Percentiles rank a stretch among this genome's conserved stretches.
Conservation (phyloP, 257 asterid species). For the Petunia secreta region DNA sequence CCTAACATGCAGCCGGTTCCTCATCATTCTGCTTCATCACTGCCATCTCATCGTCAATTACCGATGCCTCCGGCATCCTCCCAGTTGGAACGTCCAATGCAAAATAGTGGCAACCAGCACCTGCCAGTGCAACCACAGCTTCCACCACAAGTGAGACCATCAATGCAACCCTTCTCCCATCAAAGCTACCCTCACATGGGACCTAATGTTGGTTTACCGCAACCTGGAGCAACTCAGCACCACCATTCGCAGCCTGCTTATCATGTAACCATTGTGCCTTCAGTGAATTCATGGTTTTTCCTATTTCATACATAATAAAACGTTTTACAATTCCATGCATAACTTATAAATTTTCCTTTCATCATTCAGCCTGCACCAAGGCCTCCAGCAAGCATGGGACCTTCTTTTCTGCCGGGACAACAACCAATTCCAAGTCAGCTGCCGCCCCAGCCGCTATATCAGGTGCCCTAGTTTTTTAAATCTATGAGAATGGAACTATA, state of each 20-base stretch:
- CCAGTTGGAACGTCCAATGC: constrained; percentile 70
- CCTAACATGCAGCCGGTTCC: constrained; percentile 60
- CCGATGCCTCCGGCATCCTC: constrained; percentile 56
- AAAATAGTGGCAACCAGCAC: constrained; percentile 59
- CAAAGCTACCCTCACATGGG: constrained; percentile 78
- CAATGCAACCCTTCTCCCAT: constrained; percentile 62
- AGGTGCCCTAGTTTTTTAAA: constrained; percentile 49
- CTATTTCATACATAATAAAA: neutral
- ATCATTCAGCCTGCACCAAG: constrained; percentile 65
- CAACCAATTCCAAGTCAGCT: constrained; percentile 66
- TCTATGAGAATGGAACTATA: constrained; percentile 19
- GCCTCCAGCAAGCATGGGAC: constrained; percentile 67
- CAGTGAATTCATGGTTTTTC: neutral
- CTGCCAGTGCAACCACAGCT: constrained; percentile 66
- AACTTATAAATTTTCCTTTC: constrained; percentile 31
- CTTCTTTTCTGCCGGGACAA: constrained; percentile 79
- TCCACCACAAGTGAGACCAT: constrained; percentile 68
- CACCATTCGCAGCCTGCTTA: constrained; percentile 79
- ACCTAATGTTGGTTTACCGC: constrained; percentile 67
- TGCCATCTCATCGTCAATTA: constrained; percentile 61
- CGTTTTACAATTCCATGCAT: neutral
- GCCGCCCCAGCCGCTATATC: constrained; percentile 65
- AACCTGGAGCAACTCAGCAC: constrained; percentile 69
- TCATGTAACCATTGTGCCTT: constrained; percentile 61
- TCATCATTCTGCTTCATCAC: constrained; percentile 64